Evolutionary conservation across 176 grass and related monocot species (phyloP), one percentile per base, ranked within the genome.

Genomic region (Poa annua): DNA sequence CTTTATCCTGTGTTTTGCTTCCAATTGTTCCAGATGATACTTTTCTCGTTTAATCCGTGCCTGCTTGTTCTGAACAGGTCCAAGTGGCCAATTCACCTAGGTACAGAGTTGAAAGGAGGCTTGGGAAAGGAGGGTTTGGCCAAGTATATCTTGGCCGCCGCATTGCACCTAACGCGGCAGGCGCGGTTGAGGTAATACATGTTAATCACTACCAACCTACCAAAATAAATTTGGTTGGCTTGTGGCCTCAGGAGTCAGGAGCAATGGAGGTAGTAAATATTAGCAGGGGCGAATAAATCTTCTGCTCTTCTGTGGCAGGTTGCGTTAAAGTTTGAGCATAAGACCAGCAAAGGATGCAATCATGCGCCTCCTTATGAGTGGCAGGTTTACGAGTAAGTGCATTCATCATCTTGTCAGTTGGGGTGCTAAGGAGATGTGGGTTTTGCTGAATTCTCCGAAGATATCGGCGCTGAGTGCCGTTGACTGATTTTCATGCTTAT

Each of bases 91-190:
- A 73, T 88, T 99, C 97, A 66, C 97, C 97, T 10, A 88, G 78
- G 48, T 99, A 99, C 88, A 99, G 55, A 89, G 64, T 96, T 82
- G 91, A 94, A 16, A 94, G 72, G 77, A 96, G 83, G 71, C 93
- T 99, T 39, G 97, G 97, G 5, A 99, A 99, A 88, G 97, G 97
- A 89, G 93, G 97, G 84, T 99, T 96, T 90, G 97, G 97, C 56
- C 97, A 99, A 92, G 97, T 99, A 45, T 99, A 99, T 77, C 91
- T 99, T 76, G 97, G 97, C 49, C 89, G 77, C n/a, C 91, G 97
- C 65, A 59, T 91, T 74, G 81, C 86, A 38, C 68, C 84, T 61
- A 88, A 66, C 6, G 89, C 88, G 70, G 77, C 93, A 11, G 87
- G 80, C 60, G 93, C 93, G 19, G 41, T 89, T 33, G 91, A 99